A percentile compares a stretch with the other conserved stretches of the same genome.
phyloP scores from a whole-genome alignment of 805 yeast species.

The Yarrowia deformans region DNA sequence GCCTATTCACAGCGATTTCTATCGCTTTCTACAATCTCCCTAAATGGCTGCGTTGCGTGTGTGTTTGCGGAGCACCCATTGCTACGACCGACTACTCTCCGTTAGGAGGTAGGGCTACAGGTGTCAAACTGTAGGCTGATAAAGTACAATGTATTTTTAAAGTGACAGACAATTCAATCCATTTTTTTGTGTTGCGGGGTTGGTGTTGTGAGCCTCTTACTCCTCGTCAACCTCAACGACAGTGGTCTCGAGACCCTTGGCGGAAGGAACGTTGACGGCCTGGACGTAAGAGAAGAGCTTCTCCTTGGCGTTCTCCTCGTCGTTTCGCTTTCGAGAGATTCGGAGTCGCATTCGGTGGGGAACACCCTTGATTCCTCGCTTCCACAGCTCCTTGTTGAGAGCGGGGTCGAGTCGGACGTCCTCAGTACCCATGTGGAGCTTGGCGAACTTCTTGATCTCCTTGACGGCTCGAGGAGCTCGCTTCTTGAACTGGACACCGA shows the following conservation, averaged over 20 bases:
- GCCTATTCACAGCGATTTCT: too few species aligned
- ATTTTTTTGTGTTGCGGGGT: neutral
- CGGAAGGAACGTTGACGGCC: slow-evolving; percentile 91
- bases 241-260: slow-evolving; percentile 97
- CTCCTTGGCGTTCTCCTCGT: slow-evolving; percentile 99
- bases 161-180: slow-evolving; percentile 20
- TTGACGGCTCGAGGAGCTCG: slow-evolving; percentile 99
- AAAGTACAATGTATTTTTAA: slow-evolving; percentile 36
- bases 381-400: slow-evolving; percentile 98
- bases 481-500: slow-evolving; percentile 98
- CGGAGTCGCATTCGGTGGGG: slow-evolving; percentile 98
- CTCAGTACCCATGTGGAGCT: slow-evolving; percentile 98
- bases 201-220: slow-evolving; percentile 37
- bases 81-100: slow-evolving; percentile 35
- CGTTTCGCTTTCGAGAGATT: slow-evolving; percentile 99
- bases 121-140: slow-evolving; percentile 30
- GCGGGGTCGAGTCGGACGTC: slow-evolving; percentile 99
- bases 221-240: slow-evolving; percentile 87
- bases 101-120: slow-evolving; percentile 38
- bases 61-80: slow-evolving; percentile 38
- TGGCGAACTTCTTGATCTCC: slow-evolving; percentile 98
- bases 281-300: slow-evolving; percentile 98
- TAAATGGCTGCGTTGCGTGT: slow-evolving; percentile 2
- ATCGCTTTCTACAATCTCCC: slow-evolving; percentile 10
- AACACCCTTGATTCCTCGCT: slow-evolving; percentile 99